These are phyloP conservation scores for Aureobasidium sp. DNA, from an alignment of 2,329 filamentous ascomycete genomes.

Conservation along the genomic window DNA sequence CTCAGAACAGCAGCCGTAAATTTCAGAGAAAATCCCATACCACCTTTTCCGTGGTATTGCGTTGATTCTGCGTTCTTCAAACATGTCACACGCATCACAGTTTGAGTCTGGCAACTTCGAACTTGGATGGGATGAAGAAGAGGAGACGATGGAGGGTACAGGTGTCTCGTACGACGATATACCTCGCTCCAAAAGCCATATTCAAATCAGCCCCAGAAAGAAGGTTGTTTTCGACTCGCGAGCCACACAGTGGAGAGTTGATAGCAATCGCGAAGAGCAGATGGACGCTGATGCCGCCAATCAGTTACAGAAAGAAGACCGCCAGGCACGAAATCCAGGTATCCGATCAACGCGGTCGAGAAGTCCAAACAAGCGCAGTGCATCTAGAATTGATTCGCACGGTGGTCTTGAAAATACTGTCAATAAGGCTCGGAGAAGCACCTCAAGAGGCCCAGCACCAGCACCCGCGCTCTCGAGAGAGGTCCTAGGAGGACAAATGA, in stretches of 20 bases:
- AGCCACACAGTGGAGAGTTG: not conserved
- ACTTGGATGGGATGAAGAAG: not conserved
- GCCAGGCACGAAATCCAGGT: not conserved
- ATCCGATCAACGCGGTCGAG: not conserved
- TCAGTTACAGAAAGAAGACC: not conserved
- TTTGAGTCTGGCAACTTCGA: too few species aligned
- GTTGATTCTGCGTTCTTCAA: too few species aligned
- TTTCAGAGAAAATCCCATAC: not conserved
- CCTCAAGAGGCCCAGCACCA: not conserved
- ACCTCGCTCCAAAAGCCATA: not conserved
- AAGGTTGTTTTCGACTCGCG: not conserved
- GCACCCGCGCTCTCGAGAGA: not conserved
- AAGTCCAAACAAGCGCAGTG: not conserved
- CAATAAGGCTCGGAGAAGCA: not conserved
- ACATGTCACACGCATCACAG: not conserved
- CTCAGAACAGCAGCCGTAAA: not conserved
- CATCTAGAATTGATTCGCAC: not conserved
- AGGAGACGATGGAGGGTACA: not conserved
- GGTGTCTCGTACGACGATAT: not conserved
- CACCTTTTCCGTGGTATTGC: not conserved
- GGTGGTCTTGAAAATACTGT: not conserved
- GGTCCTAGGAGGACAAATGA: not conserved
- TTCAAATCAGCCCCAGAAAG: not conserved
- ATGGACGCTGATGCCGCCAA: not conserved
- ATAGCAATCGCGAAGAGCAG: slow-evolving; percentile 36